These are phyloP conservation scores for Trichoderma gamsii DNA, from an alignment of 495 filamentous ascomycete genomes.

Conservation along the genomic window DNA sequence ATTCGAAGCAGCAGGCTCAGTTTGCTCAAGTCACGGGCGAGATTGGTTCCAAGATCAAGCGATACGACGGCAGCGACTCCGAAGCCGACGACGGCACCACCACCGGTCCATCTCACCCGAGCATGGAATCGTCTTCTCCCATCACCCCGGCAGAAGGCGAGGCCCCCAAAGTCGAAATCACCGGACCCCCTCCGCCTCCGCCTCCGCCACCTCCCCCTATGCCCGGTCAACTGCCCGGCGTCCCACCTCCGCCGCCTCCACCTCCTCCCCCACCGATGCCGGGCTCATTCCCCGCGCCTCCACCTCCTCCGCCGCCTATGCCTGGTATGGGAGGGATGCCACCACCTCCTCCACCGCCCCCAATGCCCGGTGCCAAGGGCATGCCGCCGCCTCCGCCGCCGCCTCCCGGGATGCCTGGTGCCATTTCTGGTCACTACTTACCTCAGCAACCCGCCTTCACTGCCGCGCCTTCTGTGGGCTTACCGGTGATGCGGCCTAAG, in stretches of 20 bases:
- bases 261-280: constrained; percentile 41
- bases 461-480: constrained; percentile 36
- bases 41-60: constrained; percentile 70
- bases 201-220: constrained; percentile 43
- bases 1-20: constrained; percentile 63
- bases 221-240: constrained; percentile 39
- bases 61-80: constrained; percentile 65
- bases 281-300: constrained; percentile 40
- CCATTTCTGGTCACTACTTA: constrained; percentile 49
- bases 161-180: constrained; percentile 42
- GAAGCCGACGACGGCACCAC: constrained; percentile 68
- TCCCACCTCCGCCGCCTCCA: constrained; percentile 51
- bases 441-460: constrained; percentile 38
- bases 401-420: constrained; percentile 54
- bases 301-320: constrained; percentile 36
- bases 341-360: constrained; percentile 38
- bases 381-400: constrained; percentile 36
- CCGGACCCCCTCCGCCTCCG: constrained; percentile 31
- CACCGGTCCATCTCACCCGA: constrained; percentile 70
- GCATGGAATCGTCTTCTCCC: constrained; percentile 63
- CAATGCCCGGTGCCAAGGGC: constrained; percentile 37
- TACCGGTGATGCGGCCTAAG: constrained; percentile 82
- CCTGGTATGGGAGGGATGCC: constrained; percentile 51
- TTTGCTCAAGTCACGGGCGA: constrained; percentile 73
- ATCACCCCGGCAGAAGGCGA: constrained; percentile 62